Percentiles rank a stretch among this genome's conserved stretches.
Evolutionary conservation across 2,329 filamentous ascomycete species (phyloP).

Genomic region (Coniochaeta hoffmannii): DNA sequence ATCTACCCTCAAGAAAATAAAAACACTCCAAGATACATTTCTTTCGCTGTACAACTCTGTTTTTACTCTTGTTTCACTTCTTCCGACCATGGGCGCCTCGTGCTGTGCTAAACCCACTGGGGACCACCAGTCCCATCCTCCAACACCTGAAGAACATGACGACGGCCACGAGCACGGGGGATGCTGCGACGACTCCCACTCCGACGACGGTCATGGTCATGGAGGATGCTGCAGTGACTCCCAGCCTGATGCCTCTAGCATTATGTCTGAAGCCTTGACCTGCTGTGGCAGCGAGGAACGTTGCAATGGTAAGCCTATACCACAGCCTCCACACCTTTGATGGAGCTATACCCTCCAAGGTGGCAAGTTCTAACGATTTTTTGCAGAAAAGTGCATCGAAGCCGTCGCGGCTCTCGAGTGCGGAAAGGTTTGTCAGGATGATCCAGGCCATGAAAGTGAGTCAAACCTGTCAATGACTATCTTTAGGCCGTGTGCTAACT

Average conservation of each 20-base stretch:
- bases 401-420: conserved; percentile 23
- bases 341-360: too few relatives aligned
- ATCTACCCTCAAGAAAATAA: too few relatives aligned
- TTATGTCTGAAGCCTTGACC: too few relatives aligned
- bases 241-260: too few relatives aligned
- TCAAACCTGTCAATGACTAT: not conserved
- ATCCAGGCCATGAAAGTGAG: conserved; percentile 16
- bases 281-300: conserved; percentile 10
- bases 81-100: too few relatives aligned
- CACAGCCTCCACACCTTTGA: not conserved
- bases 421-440: conserved; percentile 18
- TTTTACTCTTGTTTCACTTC: too few relatives aligned
- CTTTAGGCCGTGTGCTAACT: not conserved
- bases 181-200: too few relatives aligned
- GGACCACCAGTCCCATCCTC: not conserved
- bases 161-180: too few relatives aligned
- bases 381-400: conserved; percentile 23
- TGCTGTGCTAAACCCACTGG: not conserved
- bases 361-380: not conserved
- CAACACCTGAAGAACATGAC: not conserved
- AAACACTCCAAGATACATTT: too few relatives aligned
- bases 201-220: too few relatives aligned
- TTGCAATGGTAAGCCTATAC: conserved; percentile 11
- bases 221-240: too few relatives aligned
- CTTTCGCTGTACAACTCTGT: too few relatives aligned